Evolutionary conservation across 2,329 filamentous ascomycete genomes (phyloP).

Genomic region (Colletotrichum euphorbiae): DNA sequence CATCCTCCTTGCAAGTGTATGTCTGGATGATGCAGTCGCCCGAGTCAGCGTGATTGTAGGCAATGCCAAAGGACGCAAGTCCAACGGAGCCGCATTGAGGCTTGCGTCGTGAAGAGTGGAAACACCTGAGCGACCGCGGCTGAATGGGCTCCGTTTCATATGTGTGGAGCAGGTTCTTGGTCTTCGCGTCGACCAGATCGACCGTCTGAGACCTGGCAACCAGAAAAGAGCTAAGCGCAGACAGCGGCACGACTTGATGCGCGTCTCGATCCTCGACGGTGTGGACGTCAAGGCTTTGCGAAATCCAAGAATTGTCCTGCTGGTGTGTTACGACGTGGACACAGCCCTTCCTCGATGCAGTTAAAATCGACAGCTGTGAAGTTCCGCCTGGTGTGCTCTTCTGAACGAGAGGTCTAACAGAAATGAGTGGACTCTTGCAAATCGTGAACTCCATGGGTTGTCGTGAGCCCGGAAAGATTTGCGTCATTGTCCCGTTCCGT

Average conservation of each 20-base stretch:
- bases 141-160: conserved; percentile 70
- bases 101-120: conserved; percentile 64
- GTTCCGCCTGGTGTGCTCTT: conserved; percentile 52
- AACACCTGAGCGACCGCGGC: conserved; percentile 69
- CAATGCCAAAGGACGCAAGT: conserved; percentile 72
- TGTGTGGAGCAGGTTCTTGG: conserved; percentile 65
- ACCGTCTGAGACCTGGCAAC: conserved; percentile 68
- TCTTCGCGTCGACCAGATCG: conserved; percentile 64
- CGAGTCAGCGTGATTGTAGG: conserved; percentile 70
- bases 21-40: conserved; percentile 74
- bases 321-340: conserved; percentile 59
- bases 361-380: conserved; percentile 52
- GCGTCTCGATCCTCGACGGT: conserved; percentile 57
- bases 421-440: conserved; percentile 64
- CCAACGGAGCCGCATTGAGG: conserved; percentile 67
- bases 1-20: conserved; percentile 66
- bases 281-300: conserved; percentile 57
- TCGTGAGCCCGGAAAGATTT: conserved; percentile 63
- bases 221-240: conserved; percentile 69
- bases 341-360: conserved; percentile 62
- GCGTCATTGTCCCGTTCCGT: conserved; percentile 71
- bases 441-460: conserved; percentile 58
- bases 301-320: conserved; percentile 60
- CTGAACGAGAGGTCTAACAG: conserved; percentile 59
- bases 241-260: conserved; percentile 68